Base-by-base conservation (phyloP, 2,329 filamentous ascomycete genomes). In the Gaeumannomyces tritici region DNA sequence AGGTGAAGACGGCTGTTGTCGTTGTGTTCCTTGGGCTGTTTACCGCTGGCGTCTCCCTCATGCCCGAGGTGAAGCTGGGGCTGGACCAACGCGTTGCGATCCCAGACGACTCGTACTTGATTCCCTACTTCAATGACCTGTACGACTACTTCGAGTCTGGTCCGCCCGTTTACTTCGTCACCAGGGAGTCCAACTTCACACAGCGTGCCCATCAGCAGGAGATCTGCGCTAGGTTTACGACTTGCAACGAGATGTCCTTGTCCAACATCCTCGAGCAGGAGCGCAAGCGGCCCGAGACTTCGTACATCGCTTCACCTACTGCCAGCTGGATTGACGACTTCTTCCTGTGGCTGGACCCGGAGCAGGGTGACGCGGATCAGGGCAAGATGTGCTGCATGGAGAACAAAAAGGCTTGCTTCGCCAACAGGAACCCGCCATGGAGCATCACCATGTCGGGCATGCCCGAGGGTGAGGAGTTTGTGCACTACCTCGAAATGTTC, bases 271-370 rank as follows among this genome's bases (percentile, higher is more conserved):
- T 99, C 5, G 96, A 99, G 72, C 90, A 95, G 68, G 96, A 99
- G 76, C 87, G 95, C 13, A 98, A 97, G 77, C 86, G 95, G 51
- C 83, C 92, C 0, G 85, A 96, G 8, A 80, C 93, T 1, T 97
- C 92, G 1, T 98, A 92, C 73, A 91, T 99, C 67, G 84, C 91
- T 8, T 88, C 93, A 12, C 89, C 92, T 0, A 88, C 93, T 0
- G 95, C 96, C 3, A 97, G 90, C 73, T 99, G 95, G 95, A 84
- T 99, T 24, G 95, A 99, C 67, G 95, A 99, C 72, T 98, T 91
- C 76, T 91, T 98, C 76, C 83, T 91, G 64, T 99, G 95, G 93
- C 79, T 98, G n/a, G 96, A 98, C 68, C 95, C 95, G 0, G 83
- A 86, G 61, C 83, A 91, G 56, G 59, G 59, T 15, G 59, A 60